Evolutionary conservation across 371 early-diverging fungal genomes (phyloP), one percentile per base, ranked within the genome.

Genomic region (Mucor saturninus): DNA sequence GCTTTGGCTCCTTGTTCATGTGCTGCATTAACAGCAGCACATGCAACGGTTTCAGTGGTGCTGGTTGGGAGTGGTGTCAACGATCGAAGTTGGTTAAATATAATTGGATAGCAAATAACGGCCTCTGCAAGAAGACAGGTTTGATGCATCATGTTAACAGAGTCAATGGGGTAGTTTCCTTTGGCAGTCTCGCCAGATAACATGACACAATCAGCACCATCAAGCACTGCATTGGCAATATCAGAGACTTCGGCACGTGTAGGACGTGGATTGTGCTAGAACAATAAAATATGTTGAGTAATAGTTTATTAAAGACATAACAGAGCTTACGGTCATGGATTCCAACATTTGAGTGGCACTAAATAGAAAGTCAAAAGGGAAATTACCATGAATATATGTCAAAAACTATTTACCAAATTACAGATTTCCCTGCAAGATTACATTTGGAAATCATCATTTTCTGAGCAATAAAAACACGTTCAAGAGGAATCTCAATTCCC

Each of bases 321-420:
- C 21, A 21, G 21, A 13, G 43, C 43, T 42, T 42, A 84, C 81
- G 29, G 93, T 97, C 99, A 99, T 99, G 46, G 95, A 95, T 76
- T 99, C 98, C 35, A 99, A 80, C 99, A 99, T 99, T 79, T 99
- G 99, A 46, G 99, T 99, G 39, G 99, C 99, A 68, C 79, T 74
- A 51, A 21, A 15, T 26, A 32, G 52, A 28, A 30, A 43, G 4
- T 21, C 21, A 21, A 21, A 21, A 21, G 21, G 21, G 21, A 21
- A 21, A 21, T 21, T 1, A 21, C 21, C 1, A 21, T 21, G 21
- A 21, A 21, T 21, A 21, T 21, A 21, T 21, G 21, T 21, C 21
- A 29, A 4, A 39, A 42, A 14, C 10, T 42, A 9, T 70, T 59
- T 71, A 83, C 83, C 93, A 93, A 49, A 99, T 95, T 54, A 96